A percentile compares a stretch with the other conserved stretches of the same genome.
Conservation (phyloP, 805 yeast species). For the Candida tammaniensis region DNA sequence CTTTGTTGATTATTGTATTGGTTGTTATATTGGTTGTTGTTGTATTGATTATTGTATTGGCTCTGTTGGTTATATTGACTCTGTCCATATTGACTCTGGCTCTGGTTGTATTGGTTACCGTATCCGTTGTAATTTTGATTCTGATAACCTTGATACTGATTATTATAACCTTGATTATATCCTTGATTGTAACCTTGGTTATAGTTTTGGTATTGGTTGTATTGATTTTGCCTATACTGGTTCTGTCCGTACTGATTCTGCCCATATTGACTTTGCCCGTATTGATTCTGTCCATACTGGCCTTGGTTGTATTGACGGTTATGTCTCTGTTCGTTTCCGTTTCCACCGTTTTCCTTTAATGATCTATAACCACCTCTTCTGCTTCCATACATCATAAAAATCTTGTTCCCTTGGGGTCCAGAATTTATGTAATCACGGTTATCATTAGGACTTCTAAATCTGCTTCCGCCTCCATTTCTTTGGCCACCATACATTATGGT, state of each 20-base stretch:
- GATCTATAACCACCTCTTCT: conserved; percentile 41
- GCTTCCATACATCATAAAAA: conserved; percentile 27
- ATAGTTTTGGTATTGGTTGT: conserved; percentile 10
- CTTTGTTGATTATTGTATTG: conserved; percentile 10
- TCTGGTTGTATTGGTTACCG: background rate
- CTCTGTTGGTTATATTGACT: conserved; percentile 11
- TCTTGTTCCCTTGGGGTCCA: conserved; percentile 39
- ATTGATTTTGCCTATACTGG: conserved; percentile 10
- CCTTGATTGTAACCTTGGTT: conserved; percentile 12
- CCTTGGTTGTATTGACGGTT: conserved; percentile 5
- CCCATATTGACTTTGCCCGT: conserved; percentile 2
- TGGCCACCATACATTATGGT: conserved; percentile 47
- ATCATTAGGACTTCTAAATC: conserved; percentile 29
- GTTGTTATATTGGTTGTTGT: conserved; percentile 9
- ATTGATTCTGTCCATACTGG: conserved; percentile 1
- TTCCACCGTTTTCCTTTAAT: conserved; percentile 16
- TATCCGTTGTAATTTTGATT: conserved; percentile 14
- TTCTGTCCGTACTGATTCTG: conserved; percentile 7
- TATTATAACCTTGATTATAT: conserved; percentile 9
- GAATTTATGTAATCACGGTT: conserved; percentile 35
- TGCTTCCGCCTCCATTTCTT: conserved; percentile 31
- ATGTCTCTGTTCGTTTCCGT: conserved; percentile 2
- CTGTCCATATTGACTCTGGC: conserved; percentile 8
- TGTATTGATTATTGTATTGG: no score
- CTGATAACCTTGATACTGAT: conserved; percentile 11